phyloP scores from a whole-genome alignment of 108 stramenopile genomes.

The Parietichytrium sp. region DNA sequence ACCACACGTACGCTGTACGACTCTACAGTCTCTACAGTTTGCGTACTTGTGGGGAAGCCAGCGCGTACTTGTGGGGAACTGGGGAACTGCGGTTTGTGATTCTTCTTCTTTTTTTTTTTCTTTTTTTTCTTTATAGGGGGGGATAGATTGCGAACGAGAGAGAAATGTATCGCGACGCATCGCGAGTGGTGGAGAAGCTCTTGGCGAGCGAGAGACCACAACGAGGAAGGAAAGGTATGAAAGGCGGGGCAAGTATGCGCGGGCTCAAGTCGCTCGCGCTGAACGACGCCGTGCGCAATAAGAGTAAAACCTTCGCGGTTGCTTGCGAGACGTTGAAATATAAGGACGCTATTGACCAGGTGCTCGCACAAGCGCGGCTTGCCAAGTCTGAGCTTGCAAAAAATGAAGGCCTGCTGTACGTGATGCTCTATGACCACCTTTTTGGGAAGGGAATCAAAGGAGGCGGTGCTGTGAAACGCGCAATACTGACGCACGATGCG shows the following conservation, averaged over 20 bases:
- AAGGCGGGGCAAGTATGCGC: not conserved
- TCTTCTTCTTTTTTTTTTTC: too few species aligned
- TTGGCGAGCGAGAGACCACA: not conserved
- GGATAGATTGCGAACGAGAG: too few species aligned
- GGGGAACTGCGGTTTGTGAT: too few species aligned
- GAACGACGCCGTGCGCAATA: not conserved
- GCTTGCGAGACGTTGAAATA: slow-evolving; percentile 43
- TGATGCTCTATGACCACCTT: slow-evolving; percentile 49
- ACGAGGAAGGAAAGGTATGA: not conserved
- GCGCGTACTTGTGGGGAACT: too few species aligned
- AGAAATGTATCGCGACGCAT: slow-evolving; percentile 30
- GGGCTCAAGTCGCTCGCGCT: slow-evolving; percentile 39
- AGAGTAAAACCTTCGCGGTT: slow-evolving; percentile 39
- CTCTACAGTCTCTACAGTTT: too few species aligned
- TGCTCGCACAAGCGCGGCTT: not conserved
- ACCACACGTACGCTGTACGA: too few species aligned
- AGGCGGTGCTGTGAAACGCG: slow-evolving; percentile 48
- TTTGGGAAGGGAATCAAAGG: slow-evolving; percentile 53
- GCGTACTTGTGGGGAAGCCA: too few species aligned
- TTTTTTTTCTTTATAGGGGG: too few species aligned
- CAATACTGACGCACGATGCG: not conserved
- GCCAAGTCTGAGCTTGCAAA: not conserved
- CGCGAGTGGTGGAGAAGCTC: slow-evolving; percentile 23
- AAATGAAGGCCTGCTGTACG: slow-evolving; percentile 23
- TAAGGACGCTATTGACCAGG: not conserved